Percentiles rank a stretch among this genome's conserved stretches.
Evolutionary conservation across 2,329 filamentous ascomycete species (phyloP).

Genomic region (Sphaerulina populicola): DNA sequence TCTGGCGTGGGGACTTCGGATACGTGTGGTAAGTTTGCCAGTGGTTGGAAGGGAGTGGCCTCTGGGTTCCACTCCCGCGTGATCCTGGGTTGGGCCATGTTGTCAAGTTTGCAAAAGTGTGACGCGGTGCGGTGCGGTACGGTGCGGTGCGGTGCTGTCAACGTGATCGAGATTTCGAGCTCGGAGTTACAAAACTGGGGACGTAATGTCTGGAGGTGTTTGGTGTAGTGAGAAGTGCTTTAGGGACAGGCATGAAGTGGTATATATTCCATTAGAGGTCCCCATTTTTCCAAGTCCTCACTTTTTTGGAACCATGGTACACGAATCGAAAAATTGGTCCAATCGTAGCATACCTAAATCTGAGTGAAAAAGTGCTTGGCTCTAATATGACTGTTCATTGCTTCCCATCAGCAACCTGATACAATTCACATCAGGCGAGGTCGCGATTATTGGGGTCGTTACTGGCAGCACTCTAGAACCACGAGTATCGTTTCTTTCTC

Average conservation of each 20-base stretch:
- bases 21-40: too few species aligned
- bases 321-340: background rate
- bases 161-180: too few species aligned
- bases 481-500: slow-evolving; percentile 6
- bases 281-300: background rate
- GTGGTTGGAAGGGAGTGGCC: too few species aligned
- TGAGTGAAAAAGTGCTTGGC: background rate
- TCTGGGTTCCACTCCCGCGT: background rate
- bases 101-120: background rate
- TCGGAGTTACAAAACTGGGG: too few species aligned
- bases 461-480: background rate
- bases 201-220: background rate
- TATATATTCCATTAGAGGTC: background rate
- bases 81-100: background rate
- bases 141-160: too few species aligned
- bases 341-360: background rate
- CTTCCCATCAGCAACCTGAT: background rate
- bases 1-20: too few species aligned
- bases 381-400: background rate
- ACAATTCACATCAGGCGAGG: background rate
- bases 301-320: too few species aligned
- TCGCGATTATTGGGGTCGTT: background rate
- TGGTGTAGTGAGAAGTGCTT: background rate
- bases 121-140: background rate
- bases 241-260: background rate